Base-by-base conservation (phyloP, 1,284 basidiomycete species). In the Fomitopsis palustris region DNA sequence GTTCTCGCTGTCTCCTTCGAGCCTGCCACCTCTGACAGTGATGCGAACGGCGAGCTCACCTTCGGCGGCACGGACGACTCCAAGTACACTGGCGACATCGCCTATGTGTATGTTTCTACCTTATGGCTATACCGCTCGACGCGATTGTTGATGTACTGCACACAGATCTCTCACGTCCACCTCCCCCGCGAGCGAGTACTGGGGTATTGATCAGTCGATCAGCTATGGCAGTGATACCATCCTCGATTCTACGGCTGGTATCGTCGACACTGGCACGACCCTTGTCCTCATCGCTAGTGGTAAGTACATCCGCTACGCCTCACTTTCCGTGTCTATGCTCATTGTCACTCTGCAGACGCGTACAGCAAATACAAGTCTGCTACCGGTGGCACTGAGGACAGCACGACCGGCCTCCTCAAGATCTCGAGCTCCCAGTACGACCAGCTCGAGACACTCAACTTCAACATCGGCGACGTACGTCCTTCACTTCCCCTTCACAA, bases 201-300 rank as follows among this genome's bases (percentile, higher is more conserved):
- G 84, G 83, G 87, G 87, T 41, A 84, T 88, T 64, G 74, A 84
- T 67, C 78, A 87, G 72, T 75, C 77, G 49, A 76, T 88, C 61
- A 72, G 70, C n/a, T 87, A 84, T 63, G 82, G 83, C 5, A 71
- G 73, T 5, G 29, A 29, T 16, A 72, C 69, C 31, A 82, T 85
- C 56, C 69, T 88, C 58, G 53, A 71, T 3, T 61, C 58, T 29
- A 81, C 79, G 17, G 79, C 84, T 27, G 86, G 86, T 61, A 84
- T 88, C 58, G 83, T 88, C 55, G 86, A 88, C 69, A 86, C 85
- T 25, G 83, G 82, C 57, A 77, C 72, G 16, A 74, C 75, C 14
- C 69, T 75, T 57, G 66, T 76, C 29, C 71, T 79, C 42, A 67
- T 81, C 43, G 71, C 77, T 19, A 69, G 71, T 41, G 67, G 70